A percentile compares a stretch with the other conserved stretches of the same genome.
These are phyloP conservation scores for Scalesia atractyloides DNA, from an alignment of 129 eudicot genomes.

Conservation along the genomic window DNA sequence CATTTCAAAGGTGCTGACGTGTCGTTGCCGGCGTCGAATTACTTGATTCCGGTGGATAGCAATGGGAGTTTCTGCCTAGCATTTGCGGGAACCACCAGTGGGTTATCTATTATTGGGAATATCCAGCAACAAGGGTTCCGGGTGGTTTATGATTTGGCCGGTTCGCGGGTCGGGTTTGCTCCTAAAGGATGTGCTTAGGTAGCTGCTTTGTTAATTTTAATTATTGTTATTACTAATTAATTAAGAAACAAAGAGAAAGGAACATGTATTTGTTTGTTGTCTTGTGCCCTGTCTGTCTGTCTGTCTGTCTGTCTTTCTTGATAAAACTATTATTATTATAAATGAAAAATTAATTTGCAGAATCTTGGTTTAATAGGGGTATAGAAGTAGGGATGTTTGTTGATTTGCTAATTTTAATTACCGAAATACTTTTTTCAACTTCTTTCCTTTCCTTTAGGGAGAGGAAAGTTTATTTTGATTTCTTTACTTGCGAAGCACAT, in stretches of 20 bases:
- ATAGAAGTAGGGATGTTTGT: too few species aligned
- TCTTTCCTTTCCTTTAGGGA: too few species aligned
- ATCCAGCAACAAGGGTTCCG: constrained; percentile 97
- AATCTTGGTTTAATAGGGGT: too few species aligned
- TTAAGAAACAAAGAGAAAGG: constrained; percentile 9
- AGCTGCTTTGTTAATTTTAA: neutral
- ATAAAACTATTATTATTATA: neutral
- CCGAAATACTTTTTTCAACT: too few species aligned
- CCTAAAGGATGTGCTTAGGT: constrained; percentile 55
- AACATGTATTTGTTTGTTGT: constrained; percentile 13
- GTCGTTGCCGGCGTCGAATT: constrained; percentile 81
- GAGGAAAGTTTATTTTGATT: too few species aligned
- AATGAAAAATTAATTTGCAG: too few species aligned
- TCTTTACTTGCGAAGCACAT: too few species aligned
- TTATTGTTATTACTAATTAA: neutral
- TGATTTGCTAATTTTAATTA: too few species aligned
- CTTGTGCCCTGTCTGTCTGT: constrained; percentile 1
- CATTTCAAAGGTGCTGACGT: constrained; percentile 86
- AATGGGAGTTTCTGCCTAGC: constrained; percentile 83
- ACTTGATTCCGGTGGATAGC: constrained; percentile 84
- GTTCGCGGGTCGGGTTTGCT: constrained; percentile 83
- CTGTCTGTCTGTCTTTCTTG: too few species aligned
- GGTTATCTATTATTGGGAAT: constrained; percentile 86
- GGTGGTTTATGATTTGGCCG: constrained; percentile 74
- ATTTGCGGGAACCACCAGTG: constrained; percentile 79